Percentiles rank a stretch among this genome's conserved stretches.
Evolutionary conservation across 352 stramenopile species (phyloP).

Genomic region (Pythium periplocum): DNA sequence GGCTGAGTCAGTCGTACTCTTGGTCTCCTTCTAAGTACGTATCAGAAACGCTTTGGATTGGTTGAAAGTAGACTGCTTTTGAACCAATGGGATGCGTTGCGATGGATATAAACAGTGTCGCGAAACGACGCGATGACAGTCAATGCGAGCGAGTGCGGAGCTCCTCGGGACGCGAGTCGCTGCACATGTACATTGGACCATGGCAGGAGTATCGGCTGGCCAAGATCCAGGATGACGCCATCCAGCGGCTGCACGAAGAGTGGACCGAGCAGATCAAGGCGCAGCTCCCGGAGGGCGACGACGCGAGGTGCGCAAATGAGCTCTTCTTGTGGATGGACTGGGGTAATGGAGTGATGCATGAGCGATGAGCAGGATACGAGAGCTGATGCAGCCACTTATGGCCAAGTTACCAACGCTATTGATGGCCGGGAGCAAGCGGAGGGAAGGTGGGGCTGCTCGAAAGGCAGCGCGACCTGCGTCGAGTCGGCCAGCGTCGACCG

Average conservation of each 20-base stretch:
- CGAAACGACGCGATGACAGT: slow-evolving; percentile 10
- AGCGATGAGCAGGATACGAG: slow-evolving; percentile 37
- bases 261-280: slow-evolving; percentile 55
- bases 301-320: slow-evolving; percentile 25
- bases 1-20: neutral
- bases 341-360: neutral
- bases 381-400: slow-evolving; percentile 76
- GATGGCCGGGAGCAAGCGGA: slow-evolving; percentile 34
- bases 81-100: no score
- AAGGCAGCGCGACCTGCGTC: no score
- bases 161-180: slow-evolving; percentile 1
- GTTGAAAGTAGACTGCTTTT: slow-evolving; percentile 1
- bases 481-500: slow-evolving; percentile 3
- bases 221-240: slow-evolving; percentile 77
- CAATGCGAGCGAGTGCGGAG: neutral
- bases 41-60: neutral
- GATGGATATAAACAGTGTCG: neutral
- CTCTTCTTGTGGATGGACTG: neutral
- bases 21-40: slow-evolving; percentile 7
- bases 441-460: neutral
- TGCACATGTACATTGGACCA: slow-evolving; percentile 76
- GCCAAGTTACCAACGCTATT: slow-evolving; percentile 64
- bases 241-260: slow-evolving; percentile 59
- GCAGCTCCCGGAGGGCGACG: slow-evolving; percentile 41
- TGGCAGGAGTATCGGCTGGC: slow-evolving; percentile 84